Evolutionary conservation across 2,329 filamentous ascomycete species (phyloP), one percentile per base, ranked within the genome.

Genomic region (Keithomyces neogunnii): DNA sequence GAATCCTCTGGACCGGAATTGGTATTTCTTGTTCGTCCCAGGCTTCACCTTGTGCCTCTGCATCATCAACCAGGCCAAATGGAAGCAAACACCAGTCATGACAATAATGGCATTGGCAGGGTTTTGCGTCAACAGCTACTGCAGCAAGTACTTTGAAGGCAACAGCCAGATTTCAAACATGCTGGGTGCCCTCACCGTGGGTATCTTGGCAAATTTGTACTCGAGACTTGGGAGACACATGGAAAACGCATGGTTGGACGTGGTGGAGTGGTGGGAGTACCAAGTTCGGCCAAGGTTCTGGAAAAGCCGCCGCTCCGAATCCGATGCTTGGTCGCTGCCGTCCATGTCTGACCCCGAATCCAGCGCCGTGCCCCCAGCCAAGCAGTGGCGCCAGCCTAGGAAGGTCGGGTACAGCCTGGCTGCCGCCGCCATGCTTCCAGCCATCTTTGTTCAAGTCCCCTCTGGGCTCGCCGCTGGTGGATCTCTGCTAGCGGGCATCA

Each of bases 381-480:
- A 59, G 40, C 53, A 60, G 19, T 57, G 56, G 47, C 45, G 63
- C 53, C 61, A 67, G 55, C 61, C 68, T n/a, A 66, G 74, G 5
- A 68, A 73, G 5, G 69, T 82, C 5, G 82, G 85, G 10, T 89
- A 91, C 63, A 87, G 86, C 1, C 79, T 95, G 2, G 90, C 90
- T 0, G 89, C 89, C 0, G 88, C 89, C 0, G 86, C 88, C 1
- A 88, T 96, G 75, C 71, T 96, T 8, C 90, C 90, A 0, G 90
- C 86, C 4, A 95, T 96, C 56, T 95, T 95, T 56, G 78, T 85
- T 2, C 81, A 83, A 56, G 81, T 85, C 30, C 81, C 81, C 0
- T 80, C 77, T 26, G 79, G 81, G 31, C 68, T 85, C n/a, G 81
- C 81, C 3, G 79, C 78, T 0, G 73, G 74, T 31, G 81, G 81